Conservation (phyloP, 768 basidiomycete species). For the Mycena epipterygia region DNA sequence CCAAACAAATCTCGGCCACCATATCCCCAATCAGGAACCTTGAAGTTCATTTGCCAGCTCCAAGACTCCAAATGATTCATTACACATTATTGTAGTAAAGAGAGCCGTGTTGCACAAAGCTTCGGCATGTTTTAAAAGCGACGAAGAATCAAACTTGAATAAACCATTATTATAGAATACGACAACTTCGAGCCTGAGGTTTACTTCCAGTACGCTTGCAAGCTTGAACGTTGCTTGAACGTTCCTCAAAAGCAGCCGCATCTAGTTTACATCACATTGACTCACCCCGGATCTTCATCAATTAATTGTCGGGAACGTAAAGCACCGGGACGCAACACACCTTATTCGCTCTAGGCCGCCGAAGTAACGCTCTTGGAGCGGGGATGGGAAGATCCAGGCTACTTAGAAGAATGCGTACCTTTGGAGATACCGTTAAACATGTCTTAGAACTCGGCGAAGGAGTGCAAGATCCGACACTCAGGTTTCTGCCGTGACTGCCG, state of each 20-base stretch:
- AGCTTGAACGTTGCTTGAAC: background rate
- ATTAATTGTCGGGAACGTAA: background rate
- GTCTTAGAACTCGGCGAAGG: background rate
- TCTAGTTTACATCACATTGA: conserved; percentile 17
- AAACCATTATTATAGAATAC: too few species aligned
- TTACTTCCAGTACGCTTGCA: too few species aligned
- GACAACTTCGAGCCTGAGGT: too few species aligned
- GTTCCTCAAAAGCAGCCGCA: background rate
- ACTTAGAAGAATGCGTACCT: background rate
- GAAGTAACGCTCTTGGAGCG: background rate
- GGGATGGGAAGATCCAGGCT: background rate
- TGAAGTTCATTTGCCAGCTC: too few species aligned
- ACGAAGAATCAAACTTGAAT: too few species aligned
- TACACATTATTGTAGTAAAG: too few species aligned
- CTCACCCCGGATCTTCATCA: conserved; percentile 12
- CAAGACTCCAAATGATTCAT: too few species aligned
- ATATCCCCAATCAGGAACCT: too few species aligned
- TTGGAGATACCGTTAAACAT: background rate
- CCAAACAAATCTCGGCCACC: conserved; percentile 16
- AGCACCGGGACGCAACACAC: background rate
- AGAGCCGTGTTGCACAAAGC: too few species aligned
- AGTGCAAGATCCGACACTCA: too few species aligned
- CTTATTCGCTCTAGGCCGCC: background rate
- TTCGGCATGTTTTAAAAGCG: too few species aligned
- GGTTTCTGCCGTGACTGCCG: too few species aligned